A percentile compares a stretch with the other conserved stretches of the same genome.
These are phyloP conservation scores for Ogataea neopini DNA, from an alignment of 805 yeast species.

Conservation along the genomic window DNA sequence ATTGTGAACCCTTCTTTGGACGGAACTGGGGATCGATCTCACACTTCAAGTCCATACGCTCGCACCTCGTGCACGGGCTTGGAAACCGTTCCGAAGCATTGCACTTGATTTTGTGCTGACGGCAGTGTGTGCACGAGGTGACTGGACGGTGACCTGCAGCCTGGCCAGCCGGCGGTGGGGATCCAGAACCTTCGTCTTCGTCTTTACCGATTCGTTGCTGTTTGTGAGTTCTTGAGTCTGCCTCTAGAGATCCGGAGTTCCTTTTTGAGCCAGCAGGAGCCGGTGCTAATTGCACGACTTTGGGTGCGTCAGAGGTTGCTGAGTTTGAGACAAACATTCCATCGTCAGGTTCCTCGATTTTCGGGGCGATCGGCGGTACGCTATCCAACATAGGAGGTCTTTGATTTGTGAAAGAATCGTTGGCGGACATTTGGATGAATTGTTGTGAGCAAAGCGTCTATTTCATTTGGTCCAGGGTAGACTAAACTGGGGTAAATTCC, in stretches of 20 bases:
- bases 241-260: background rate
- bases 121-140: constrained; percentile 89
- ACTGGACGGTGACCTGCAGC: constrained; percentile 77
- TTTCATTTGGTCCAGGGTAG: background rate
- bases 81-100: constrained; percentile 87
- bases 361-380: constrained; percentile 5
- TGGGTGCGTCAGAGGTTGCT: background rate
- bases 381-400: background rate
- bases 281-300: constrained; percentile 3
- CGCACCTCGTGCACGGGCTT: constrained; percentile 79
- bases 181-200: constrained; percentile 14
- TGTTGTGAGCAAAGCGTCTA: background rate
- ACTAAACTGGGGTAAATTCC: background rate
- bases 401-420: background rate
- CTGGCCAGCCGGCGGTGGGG: constrained; percentile 18
- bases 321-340: background rate
- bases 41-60: constrained; percentile 74
- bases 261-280: background rate
- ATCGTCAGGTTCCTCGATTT: constrained; percentile 3
- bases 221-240: background rate
- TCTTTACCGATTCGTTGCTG: constrained; percentile 4
- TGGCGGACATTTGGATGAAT: background rate
- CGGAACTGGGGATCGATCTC: constrained; percentile 89
- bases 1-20: constrained; percentile 90
- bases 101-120: constrained; percentile 93